A percentile compares a stretch with the other conserved stretches of the same genome.
These are phyloP conservation scores for Mycena amicta DNA, from an alignment of 768 basidiomycete species.

Conservation along the genomic window DNA sequence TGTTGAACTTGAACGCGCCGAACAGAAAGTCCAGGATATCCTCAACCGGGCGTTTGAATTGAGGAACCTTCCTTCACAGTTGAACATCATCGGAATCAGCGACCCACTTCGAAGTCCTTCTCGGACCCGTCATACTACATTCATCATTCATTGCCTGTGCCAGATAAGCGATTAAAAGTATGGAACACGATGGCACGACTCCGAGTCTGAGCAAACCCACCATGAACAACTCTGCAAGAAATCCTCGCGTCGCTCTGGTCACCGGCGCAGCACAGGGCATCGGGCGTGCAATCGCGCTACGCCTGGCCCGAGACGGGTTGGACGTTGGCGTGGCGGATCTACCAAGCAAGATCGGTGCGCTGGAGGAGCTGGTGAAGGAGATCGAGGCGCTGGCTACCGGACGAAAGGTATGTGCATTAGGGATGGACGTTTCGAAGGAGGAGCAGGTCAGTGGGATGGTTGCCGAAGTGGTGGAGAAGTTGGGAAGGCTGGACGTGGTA, in stretches of 20 bases:
- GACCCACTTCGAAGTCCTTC: no score
- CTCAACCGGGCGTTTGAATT: no score
- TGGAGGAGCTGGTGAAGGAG: constrained; percentile 29
- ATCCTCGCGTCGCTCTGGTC: constrained; percentile 28
- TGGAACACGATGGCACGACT: neutral
- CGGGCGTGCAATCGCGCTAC: constrained; percentile 34
- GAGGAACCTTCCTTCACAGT: no score
- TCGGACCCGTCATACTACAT: no score
- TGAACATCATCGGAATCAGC: no score
- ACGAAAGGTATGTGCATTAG: constrained; percentile 23
- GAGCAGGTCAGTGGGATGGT: constrained; percentile 33
- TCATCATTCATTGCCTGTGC: neutral
- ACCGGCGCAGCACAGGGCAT: constrained; percentile 39
- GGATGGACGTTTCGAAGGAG: constrained; percentile 31
- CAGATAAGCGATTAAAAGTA: neutral
- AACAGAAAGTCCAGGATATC: no score
- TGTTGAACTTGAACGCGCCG: no score
- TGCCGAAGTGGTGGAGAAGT: constrained; percentile 18
- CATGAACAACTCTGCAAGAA: neutral
- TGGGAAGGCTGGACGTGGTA: constrained; percentile 33
- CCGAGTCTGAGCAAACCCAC: neutral
- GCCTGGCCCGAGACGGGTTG: constrained; percentile 35
- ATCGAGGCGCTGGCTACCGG: constrained; percentile 27
- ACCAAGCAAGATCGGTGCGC: constrained; percentile 15
- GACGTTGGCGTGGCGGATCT: constrained; percentile 35